Evolutionary conservation across 2,329 filamentous ascomycete species (phyloP).

Genomic region (Ramularia collo-cygni): DNA sequence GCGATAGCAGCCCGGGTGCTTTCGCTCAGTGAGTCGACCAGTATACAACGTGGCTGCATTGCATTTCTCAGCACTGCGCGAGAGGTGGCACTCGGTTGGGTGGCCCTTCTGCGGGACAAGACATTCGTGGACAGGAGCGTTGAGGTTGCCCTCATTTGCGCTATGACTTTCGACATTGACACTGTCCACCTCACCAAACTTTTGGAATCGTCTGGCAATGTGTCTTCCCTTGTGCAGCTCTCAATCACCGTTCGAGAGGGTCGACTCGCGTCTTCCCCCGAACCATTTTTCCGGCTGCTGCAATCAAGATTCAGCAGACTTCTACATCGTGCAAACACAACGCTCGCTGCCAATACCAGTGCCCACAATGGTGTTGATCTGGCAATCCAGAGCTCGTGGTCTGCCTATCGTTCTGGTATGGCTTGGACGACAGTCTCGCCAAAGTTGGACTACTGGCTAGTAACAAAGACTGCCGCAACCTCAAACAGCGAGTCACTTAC

Average conservation of each 20-base stretch:
- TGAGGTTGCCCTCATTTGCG: constrained; percentile 51
- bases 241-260: constrained; percentile 14
- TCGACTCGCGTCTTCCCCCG: constrained; percentile 2
- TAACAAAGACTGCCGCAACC: background rate
- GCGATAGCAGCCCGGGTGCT: constrained; percentile 17
- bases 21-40: constrained; percentile 6
- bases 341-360: constrained; percentile 3
- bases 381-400: constrained; percentile 34
- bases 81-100: constrained; percentile 45
- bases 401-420: constrained; percentile 17
- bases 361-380: constrained; percentile 12
- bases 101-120: constrained; percentile 40
- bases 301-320: constrained; percentile 12
- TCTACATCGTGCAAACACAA: constrained; percentile 8
- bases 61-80: constrained; percentile 36
- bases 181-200: constrained; percentile 11
- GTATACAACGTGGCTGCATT: constrained; percentile 3
- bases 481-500: background rate
- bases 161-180: constrained; percentile 38
- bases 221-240: constrained; percentile 15
- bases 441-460: constrained; percentile 4
- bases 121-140: constrained; percentile 38
- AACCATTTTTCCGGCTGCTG: background rate
- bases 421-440: constrained; percentile 2
- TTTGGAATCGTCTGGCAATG: constrained; percentile 9